Evolutionary conservation across 129 eudicot genomes (phyloP).

Genomic region (Lactuca saligna): DNA sequence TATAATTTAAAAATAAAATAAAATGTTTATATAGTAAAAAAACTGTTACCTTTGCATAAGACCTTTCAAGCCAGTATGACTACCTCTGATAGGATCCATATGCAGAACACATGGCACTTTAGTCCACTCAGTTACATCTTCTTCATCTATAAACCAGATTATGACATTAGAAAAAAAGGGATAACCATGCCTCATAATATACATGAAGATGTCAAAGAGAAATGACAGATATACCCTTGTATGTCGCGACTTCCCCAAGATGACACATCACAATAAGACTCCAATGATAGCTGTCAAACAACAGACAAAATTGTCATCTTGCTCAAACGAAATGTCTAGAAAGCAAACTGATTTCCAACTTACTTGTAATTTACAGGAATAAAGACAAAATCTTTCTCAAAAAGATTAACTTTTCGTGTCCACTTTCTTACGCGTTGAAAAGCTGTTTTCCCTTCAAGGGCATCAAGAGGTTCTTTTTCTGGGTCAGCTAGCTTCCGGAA

Average conservation of each 20-base stretch:
- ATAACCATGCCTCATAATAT: background rate
- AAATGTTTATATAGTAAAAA: too few species aligned
- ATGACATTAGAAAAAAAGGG: slow-evolving; percentile 49
- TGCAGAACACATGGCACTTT: slow-evolving; percentile 86
- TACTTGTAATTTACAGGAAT: slow-evolving; percentile 94
- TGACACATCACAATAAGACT: slow-evolving; percentile 90
- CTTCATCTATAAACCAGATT: slow-evolving; percentile 41
- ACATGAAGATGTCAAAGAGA: background rate
- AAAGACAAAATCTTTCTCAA: slow-evolving; percentile 82
- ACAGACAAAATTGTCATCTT: background rate
- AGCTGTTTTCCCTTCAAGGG: slow-evolving; percentile 73
- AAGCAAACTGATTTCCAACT: slow-evolving; percentile 22
- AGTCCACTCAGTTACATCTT: slow-evolving; percentile 29
- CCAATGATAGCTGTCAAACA: slow-evolving; percentile 77
- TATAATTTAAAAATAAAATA: too few species aligned
- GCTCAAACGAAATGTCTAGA: background rate
- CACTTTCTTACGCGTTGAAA: slow-evolving; percentile 94
- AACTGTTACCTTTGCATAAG: slow-evolving; percentile 71
- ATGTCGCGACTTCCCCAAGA: slow-evolving; percentile 68
- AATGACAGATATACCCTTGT: slow-evolving; percentile 43
- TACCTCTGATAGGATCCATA: slow-evolving; percentile 94
- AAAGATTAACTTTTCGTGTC: slow-evolving; percentile 89
- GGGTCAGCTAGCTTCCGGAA: slow-evolving; percentile 92
- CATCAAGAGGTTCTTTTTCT: slow-evolving; percentile 74
- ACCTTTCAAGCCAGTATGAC: slow-evolving; percentile 64